Evolutionary conservation across 179 eudicot genomes (phyloP), one percentile per base, ranked within the genome.

Genomic region (Spinacia oleracea): DNA sequence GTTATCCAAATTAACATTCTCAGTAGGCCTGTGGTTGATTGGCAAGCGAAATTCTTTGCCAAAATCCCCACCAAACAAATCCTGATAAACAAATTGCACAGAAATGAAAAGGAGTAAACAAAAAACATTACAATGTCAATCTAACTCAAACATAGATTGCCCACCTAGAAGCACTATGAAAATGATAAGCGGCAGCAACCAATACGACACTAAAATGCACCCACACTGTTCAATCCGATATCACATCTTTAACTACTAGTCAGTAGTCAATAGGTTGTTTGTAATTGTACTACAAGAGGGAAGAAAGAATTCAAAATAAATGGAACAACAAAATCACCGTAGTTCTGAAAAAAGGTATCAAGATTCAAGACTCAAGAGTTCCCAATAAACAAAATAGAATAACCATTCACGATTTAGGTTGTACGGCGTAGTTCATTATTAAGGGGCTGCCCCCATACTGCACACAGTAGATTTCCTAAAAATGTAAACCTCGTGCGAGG

Each of bases 1-100:
- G 84, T 92, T 83, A 34, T 92, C 97, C 42, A 90, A 81, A 87
- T 93, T 90, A 50, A 89, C 91, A 70, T 94, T 94, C 84, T 90
- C 96, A 23, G 88, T 86, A 71, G 94, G 97, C 82, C 94, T 88
- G 72, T 92, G 93, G 87, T 76, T 82, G 82, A 92, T 92, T 48
- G 98, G 97, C 75, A 94, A 79, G 27, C 87, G 89, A 75, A 92
- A 94, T 66, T 92, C 97, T 75, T 89, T 96, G 27, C 87, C 82
- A 71, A 89, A 85, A 78, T 89, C 94, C 77, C 87, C 92, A 50
- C 85, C 78, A 76, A 83, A 83, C 72, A 83, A 70, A 81, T 86
- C 90, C 76, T 88, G 87, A 74, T 63, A 75, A 59, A 68, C 87
- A 87, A 87, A 66, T 16, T 51, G n/a, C 1, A 29, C 21, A 11